Percentiles rank a stretch among this genome's conserved stretches.
These are phyloP conservation scores for Aspergillus indologenus DNA, from an alignment of 495 filamentous ascomycete genomes.

Conservation along the genomic window DNA sequence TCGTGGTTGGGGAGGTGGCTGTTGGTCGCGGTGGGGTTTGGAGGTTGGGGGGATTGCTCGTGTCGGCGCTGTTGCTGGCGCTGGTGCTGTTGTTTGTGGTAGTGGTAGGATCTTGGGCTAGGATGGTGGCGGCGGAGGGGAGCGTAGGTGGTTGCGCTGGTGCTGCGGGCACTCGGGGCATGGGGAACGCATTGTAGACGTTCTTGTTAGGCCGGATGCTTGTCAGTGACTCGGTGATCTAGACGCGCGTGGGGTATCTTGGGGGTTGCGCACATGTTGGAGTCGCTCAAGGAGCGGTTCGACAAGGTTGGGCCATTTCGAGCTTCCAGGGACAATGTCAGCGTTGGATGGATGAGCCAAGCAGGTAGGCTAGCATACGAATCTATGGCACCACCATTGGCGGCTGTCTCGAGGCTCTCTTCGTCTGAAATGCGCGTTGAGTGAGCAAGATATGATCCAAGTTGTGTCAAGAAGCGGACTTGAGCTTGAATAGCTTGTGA, in stretches of 20 bases:
- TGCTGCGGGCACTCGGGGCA: slow-evolving; percentile 40
- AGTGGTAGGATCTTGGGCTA: slow-evolving; percentile 33
- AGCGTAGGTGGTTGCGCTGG: slow-evolving; percentile 7
- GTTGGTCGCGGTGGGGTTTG: slow-evolving; percentile 33
- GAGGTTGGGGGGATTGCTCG: slow-evolving; percentile 24
- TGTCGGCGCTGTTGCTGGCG: slow-evolving; percentile 49
- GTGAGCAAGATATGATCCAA: slow-evolving; percentile 3
- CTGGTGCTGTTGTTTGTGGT: slow-evolving; percentile 40
- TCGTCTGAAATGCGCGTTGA: slow-evolving; percentile 43
- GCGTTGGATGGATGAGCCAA: slow-evolving; percentile 10
- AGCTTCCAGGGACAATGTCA: slow-evolving; percentile 39
- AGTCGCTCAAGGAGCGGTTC: slow-evolving; percentile 50
- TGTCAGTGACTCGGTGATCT: not conserved
- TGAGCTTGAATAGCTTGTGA: not conserved
- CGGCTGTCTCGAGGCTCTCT: slow-evolving; percentile 58
- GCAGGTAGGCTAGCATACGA: slow-evolving; percentile 48
- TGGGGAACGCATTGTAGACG: slow-evolving; percentile 52
- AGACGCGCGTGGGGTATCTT: slow-evolving; percentile 4
- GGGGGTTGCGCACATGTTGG: slow-evolving; percentile 43
- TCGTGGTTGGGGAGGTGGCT: slow-evolving; percentile 23
- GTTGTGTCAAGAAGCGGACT: not conserved
- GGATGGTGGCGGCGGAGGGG: slow-evolving; percentile 27
- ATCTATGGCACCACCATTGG: slow-evolving; percentile 65
- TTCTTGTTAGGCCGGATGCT: slow-evolving; percentile 35
- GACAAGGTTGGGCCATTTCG: slow-evolving; percentile 53